Percentiles rank a stretch among this genome's conserved stretches.
phyloP scores from a whole-genome alignment of 345 rosid species.

The Eucalyptus curtisii region DNA sequence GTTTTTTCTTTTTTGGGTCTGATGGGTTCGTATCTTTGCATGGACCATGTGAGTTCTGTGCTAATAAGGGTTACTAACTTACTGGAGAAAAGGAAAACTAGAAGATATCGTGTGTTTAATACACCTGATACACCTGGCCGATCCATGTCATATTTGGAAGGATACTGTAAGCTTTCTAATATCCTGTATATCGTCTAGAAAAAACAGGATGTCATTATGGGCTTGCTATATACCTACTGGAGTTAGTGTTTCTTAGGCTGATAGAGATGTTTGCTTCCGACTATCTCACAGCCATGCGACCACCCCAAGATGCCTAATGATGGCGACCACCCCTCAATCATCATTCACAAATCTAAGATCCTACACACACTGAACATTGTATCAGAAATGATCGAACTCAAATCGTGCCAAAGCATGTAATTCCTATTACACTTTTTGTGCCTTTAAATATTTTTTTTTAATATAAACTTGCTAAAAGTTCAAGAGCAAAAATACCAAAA shows the following conservation, averaged over 20 bases:
- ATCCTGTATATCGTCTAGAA: background rate
- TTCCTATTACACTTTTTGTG: background rate
- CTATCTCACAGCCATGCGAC: background rate
- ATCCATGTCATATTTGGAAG: background rate
- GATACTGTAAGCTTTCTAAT: background rate
- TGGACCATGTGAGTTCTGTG: background rate
- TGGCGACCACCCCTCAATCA: background rate
- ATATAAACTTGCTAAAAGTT: background rate
- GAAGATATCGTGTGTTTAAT: background rate
- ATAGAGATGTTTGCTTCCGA: background rate
- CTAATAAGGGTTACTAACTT: background rate
- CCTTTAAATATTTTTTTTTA: background rate
- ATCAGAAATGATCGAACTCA: background rate
- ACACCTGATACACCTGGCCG: background rate
- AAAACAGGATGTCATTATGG: background rate
- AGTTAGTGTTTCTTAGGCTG: background rate
- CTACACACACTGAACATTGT: background rate
- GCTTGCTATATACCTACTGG: background rate
- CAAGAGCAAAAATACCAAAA: background rate
- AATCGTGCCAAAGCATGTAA: background rate
- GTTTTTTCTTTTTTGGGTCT: background rate
- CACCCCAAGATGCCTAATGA: background rate
- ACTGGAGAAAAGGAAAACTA: background rate
- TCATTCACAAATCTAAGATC: background rate
- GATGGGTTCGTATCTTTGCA: background rate